Evolutionary conservation across 768 basidiomycete species (phyloP).

Genomic region (Serendipita sp.): DNA sequence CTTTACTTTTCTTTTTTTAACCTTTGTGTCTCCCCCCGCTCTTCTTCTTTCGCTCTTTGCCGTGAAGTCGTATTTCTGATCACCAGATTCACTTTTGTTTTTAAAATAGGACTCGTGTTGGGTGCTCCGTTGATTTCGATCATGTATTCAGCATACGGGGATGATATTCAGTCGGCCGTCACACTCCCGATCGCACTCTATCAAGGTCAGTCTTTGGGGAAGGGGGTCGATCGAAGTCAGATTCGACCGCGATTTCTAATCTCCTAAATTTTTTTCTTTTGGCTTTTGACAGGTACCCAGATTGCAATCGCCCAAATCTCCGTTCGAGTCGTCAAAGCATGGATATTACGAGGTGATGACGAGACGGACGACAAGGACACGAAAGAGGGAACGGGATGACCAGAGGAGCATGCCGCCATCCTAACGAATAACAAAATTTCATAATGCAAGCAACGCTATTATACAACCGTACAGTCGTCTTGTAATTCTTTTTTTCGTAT

Average conservation of each 20-base stretch:
- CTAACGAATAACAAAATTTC: too few relatives aligned
- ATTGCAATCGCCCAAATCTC: constrained; percentile 4
- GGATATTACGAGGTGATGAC: neutral
- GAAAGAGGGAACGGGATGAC: neutral
- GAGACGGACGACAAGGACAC: neutral
- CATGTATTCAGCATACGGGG: constrained; percentile 18
- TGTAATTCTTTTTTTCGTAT: too few relatives aligned
- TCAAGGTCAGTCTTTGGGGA: constrained; percentile 10
- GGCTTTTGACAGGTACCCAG: neutral
- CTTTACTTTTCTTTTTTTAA: too few relatives aligned
- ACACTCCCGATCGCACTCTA: constrained; percentile 19
- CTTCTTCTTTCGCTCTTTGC: too few relatives aligned
- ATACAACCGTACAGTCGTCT: too few relatives aligned
- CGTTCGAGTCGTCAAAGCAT: neutral
- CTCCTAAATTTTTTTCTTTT: neutral
- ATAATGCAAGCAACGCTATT: too few relatives aligned
- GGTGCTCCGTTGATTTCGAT: constrained; percentile 18
- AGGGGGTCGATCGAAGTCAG: neutral
- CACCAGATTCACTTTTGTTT: neutral
- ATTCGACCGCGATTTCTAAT: too few relatives aligned
- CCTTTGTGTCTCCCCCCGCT: too few relatives aligned
- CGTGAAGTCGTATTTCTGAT: too few relatives aligned
- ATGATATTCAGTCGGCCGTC: constrained; percentile 16
- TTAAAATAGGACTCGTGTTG: constrained; percentile 14
- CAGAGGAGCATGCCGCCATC: too few relatives aligned